Base-by-base conservation (phyloP, 768 basidiomycete genomes). In the Stropharia rugosoannulata region DNA sequence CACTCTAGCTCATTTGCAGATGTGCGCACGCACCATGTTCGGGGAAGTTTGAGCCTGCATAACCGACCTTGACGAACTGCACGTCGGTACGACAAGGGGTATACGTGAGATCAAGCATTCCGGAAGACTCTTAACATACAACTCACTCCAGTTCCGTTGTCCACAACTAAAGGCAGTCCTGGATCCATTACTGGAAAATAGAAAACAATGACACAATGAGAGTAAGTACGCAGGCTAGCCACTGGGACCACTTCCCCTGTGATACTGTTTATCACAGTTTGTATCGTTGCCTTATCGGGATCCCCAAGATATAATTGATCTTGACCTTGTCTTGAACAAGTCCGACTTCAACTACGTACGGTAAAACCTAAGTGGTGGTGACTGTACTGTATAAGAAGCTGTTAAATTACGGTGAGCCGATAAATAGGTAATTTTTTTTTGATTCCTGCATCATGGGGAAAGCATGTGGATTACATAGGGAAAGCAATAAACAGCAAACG, bases 31-130 rank as follows among this genome's bases (percentile, higher is more conserved):
- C 62, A 93, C 93, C 93, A 80, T 91, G 86, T 75, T 90, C 90
- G 49, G 95, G 95, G 64, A 97, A 98, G 78, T 98, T 97, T 65
- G 90, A 91, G 57, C 92, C 91, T 57, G 90, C 92, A 65, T 89
- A 93, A 42, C 92, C 91, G 37, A 92, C 89, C 79, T 93, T 93
- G 65, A 94, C 92, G 66, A 93, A 94, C 89, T 93, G 73, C 50
- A 61, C 58, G 61, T 51, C 47, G 52, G 54, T 50, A 51, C 47
- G 46, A 46, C 59, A 53, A 41, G 57, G 37, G 40, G 44, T 25
- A 22, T 16, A 47, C 39, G 55, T 58, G 40, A 47, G 46, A 49
- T 58, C 42, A 38, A 27, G 44, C 41, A 18, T 27, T 13, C 18
- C 15, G 19, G 37, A 41, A 37, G 12, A 25, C 48, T 37, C 22